Evolutionary conservation across 768 basidiomycete species (phyloP).

Genomic region (Boletus reticuloceps): DNA sequence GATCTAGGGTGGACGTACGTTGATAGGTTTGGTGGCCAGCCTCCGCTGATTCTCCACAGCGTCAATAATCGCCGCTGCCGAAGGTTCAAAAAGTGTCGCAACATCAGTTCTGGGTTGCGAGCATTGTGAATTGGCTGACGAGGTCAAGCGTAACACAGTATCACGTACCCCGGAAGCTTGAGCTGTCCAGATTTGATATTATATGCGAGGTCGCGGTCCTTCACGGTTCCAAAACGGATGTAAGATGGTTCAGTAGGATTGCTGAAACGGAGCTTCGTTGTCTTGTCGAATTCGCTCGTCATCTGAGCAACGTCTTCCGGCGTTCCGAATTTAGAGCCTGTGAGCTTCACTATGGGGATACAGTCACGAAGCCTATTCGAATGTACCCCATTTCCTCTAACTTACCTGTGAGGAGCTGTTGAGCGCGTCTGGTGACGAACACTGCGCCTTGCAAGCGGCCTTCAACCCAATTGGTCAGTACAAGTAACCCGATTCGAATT

Average conservation of each 20-base stretch:
- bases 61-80: conserved; percentile 18
- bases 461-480: conserved; percentile 20
- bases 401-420: conserved; percentile 38
- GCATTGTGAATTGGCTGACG: background rate
- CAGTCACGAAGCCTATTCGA: background rate
- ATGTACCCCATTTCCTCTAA: background rate
- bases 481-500: background rate
- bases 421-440: conserved; percentile 47
- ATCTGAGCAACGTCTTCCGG: conserved; percentile 43
- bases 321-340: conserved; percentile 38
- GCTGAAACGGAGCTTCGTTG: conserved; percentile 45
- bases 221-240: conserved; percentile 45
- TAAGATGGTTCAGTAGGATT: conserved; percentile 39
- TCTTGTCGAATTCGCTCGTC: conserved; percentile 42
- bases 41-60: conserved; percentile 24
- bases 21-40: conserved; percentile 20
- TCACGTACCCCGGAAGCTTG: conserved; percentile 36
- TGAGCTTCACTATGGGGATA: conserved; percentile 35
- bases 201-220: conserved; percentile 39
- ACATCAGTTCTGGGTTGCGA: conserved; percentile 25
- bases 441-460: conserved; percentile 51
- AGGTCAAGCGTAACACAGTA: no score
- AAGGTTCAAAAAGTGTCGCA: conserved; percentile 30
- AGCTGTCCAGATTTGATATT: conserved; percentile 48
- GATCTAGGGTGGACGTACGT: conserved; percentile 14